phyloP scores from a whole-genome alignment of 495 filamentous ascomycete species.

The Glarea lozoyensis region DNA sequence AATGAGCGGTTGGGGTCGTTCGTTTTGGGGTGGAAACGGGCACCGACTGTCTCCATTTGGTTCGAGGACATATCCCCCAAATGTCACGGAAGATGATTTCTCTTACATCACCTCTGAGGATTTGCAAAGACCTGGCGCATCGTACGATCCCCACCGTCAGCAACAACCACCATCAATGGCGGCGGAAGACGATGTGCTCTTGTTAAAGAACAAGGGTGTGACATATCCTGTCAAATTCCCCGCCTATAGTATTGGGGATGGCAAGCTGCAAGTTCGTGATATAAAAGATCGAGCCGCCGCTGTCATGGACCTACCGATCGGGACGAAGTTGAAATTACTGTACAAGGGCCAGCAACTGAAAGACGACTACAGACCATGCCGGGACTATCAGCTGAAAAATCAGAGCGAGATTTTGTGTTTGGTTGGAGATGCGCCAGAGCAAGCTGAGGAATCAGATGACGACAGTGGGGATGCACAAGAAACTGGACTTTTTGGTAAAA shows the following conservation, averaged over 20 bases:
- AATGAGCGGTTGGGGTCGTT: conserved; percentile 22
- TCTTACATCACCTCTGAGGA: conserved; percentile 73
- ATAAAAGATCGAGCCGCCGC: conserved; percentile 56
- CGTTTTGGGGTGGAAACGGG: conserved; percentile 19
- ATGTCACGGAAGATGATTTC: conserved; percentile 70
- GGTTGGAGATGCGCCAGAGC: conserved; percentile 33
- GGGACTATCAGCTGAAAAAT: conserved; percentile 70
- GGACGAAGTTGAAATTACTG: conserved; percentile 59
- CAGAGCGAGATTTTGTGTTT: conserved; percentile 68
- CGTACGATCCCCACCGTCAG: conserved; percentile 26
- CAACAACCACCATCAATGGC: conserved; percentile 24
- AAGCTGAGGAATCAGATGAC: conserved; percentile 25
- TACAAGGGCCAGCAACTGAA: conserved; percentile 77
- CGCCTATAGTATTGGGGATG: conserved; percentile 73
- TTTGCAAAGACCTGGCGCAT: conserved; percentile 37
- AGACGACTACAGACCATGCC: conserved; percentile 52
- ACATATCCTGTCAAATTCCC: conserved; percentile 75
- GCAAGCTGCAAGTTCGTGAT: conserved; percentile 57
- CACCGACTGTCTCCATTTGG: conserved; percentile 39
- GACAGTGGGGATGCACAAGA: conserved; percentile 23
- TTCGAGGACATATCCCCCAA: conserved; percentile 31
- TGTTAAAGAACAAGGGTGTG: conserved; percentile 61
- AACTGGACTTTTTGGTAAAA: conserved; percentile 30
- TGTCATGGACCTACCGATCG: conserved; percentile 49
- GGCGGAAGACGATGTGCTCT: conserved; percentile 64